Percentiles rank a stretch among this genome's conserved stretches.
Conservation (phyloP, 768 basidiomycete species). For the Amanita pseudoporphyria region DNA sequence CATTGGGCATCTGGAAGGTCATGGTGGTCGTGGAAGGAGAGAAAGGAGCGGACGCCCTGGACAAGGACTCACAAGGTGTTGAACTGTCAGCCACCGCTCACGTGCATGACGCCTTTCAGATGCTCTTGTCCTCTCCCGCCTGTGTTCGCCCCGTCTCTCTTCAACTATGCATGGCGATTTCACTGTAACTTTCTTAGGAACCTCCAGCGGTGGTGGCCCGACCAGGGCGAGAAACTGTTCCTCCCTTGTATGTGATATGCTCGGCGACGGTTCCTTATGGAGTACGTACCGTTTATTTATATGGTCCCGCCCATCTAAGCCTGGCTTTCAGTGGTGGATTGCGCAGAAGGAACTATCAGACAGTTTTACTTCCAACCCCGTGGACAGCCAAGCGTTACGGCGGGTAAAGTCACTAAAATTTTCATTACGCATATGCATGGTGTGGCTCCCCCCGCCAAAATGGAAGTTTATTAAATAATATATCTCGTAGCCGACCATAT, state of each 20-base stretch:
- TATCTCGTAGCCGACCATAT: slow-evolving; percentile 51
- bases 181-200: slow-evolving; percentile 65
- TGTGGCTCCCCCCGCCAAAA: slow-evolving; percentile 16
- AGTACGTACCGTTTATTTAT: slow-evolving; percentile 32
- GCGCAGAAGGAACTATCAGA: slow-evolving; percentile 70
- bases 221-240: slow-evolving; percentile 67
- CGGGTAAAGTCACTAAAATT: slow-evolving; percentile 48
- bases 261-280: slow-evolving; percentile 51
- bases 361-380: slow-evolving; percentile 53
- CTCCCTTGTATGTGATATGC: slow-evolving; percentile 53
- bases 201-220: slow-evolving; percentile 71
- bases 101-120: slow-evolving; percentile 16
- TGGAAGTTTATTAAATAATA: neutral
- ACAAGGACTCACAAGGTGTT: slow-evolving; percentile 2
- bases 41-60: slow-evolving; percentile 2
- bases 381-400: slow-evolving; percentile 24
- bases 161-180: slow-evolving; percentile 31
- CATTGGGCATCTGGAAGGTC: slow-evolving; percentile 31
- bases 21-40: slow-evolving; percentile 8
- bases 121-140: slow-evolving; percentile 1
- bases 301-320: slow-evolving; percentile 8
- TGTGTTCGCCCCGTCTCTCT: neutral
- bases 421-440: slow-evolving; percentile 87
- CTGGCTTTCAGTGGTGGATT: slow-evolving; percentile 58
- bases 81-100: slow-evolving; percentile 19